Evolutionary conservation across 139 green algal species (phyloP).

Genomic region (Edaphochlamys debaryana): DNA sequence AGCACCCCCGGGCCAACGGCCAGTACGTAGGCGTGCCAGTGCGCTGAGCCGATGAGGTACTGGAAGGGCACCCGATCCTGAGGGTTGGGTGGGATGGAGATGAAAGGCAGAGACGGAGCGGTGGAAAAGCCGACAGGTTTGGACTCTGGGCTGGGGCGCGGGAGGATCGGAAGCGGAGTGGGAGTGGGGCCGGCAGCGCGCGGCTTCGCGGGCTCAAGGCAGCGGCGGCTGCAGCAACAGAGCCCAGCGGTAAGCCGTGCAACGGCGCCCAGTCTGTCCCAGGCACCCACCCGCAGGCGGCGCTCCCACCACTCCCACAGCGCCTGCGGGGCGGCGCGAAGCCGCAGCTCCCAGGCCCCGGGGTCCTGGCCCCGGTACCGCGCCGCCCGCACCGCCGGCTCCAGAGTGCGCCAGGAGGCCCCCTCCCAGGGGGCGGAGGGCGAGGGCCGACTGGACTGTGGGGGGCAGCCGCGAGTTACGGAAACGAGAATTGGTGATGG

Average conservation of each 20-base stretch:
- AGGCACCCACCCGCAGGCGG: conserved; percentile 41
- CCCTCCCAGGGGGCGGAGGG: conserved; percentile 12
- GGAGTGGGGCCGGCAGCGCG: not conserved
- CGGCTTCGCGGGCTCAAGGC: no score
- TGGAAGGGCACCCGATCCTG: conserved; percentile 62
- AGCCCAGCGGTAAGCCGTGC: no score
- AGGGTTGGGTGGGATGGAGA: not conserved
- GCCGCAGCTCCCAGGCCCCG: conserved; percentile 48
- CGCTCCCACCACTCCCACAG: conserved; percentile 55
- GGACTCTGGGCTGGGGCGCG: no score
- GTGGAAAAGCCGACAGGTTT: no score
- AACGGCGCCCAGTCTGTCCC: no score
- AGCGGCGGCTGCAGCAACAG: no score
- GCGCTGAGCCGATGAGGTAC: conserved; percentile 84
- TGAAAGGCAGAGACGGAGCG: no score
- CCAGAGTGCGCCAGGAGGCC: conserved; percentile 56
- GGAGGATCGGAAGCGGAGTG: no score
- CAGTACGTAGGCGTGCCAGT: conserved; percentile 89
- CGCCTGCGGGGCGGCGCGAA: conserved; percentile 50
- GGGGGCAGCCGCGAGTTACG: not conserved
- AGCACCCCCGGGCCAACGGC: conserved; percentile 86
- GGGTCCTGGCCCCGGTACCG: not conserved
- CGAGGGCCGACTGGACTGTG: not conserved
- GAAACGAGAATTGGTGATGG: no score
- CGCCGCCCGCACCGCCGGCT: conserved; percentile 36